These are phyloP conservation scores for Stagonosporopsis vannaccii DNA, from an alignment of 2,329 filamentous ascomycete genomes.

Conservation along the genomic window DNA sequence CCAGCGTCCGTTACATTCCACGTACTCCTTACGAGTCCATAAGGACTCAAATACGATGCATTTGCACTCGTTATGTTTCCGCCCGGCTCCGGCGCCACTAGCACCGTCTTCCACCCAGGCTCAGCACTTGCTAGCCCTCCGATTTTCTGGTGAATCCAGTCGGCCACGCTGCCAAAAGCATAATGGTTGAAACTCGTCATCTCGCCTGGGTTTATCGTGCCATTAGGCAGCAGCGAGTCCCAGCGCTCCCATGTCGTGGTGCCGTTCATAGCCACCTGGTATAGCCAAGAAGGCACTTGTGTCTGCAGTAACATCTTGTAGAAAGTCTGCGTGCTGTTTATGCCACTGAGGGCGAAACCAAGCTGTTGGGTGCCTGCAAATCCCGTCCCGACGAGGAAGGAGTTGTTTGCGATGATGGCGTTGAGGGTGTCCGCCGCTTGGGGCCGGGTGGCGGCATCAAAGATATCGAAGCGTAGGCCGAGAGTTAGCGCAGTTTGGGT, in stretches of 20 bases:
- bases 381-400: constrained; percentile 29
- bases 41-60: constrained; percentile 40
- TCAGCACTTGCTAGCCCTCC: constrained; percentile 40
- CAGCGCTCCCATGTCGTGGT: constrained; percentile 63
- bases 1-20: constrained; percentile 23
- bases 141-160: constrained; percentile 57
- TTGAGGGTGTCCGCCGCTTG: constrained; percentile 20
- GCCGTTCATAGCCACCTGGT: constrained; percentile 56
- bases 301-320: constrained; percentile 60
- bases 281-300: constrained; percentile 58
- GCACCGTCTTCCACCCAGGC: constrained; percentile 52
- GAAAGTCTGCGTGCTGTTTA: constrained; percentile 30
- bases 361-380: constrained; percentile 32
- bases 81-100: constrained; percentile 46
- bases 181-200: constrained; percentile 64
- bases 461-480: constrained; percentile 27
- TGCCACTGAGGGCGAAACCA: constrained; percentile 21
- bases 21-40: constrained; percentile 39
- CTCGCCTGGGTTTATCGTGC: constrained; percentile 53
- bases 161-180: constrained; percentile 57
- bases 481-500: constrained; percentile 30
- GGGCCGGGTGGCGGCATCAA: background rate
- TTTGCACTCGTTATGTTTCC: constrained; percentile 42
- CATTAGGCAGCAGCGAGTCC: constrained; percentile 57
- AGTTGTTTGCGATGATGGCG: constrained; percentile 17